Percentiles rank a stretch among this genome's conserved stretches.
Conservation (phyloP, 805 yeast genomes). For the fission yeast (Schizosaccharomyces pombe) region DNA sequence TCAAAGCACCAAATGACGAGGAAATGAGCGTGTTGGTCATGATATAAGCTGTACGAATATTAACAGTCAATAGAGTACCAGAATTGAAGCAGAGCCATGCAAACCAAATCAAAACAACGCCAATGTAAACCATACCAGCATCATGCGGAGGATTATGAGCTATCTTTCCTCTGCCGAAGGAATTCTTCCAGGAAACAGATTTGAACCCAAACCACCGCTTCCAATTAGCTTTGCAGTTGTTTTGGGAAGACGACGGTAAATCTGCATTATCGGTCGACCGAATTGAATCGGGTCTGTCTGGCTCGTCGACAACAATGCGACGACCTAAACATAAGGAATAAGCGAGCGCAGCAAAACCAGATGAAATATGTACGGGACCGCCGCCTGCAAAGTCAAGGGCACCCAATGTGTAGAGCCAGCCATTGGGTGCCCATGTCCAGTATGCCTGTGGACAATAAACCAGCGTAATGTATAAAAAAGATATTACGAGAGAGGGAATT, state of each 20-base stretch:
- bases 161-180: not conserved
- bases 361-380: conserved; percentile 84
- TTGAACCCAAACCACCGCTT: too few relatives aligned
- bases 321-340: conserved; percentile 78
- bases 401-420: conserved; percentile 69
- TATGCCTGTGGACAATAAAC: conserved; percentile 91
- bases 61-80: conserved; percentile 81
- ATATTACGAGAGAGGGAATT: conserved; percentile 83
- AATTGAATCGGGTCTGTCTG: not conserved
- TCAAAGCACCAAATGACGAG: conserved; percentile 71
- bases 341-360: conserved; percentile 83
- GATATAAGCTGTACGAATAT: conserved; percentile 84
- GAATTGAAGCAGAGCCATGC: conserved; percentile 98
- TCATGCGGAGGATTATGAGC: not conserved
- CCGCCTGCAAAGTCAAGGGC: conserved; percentile 93
- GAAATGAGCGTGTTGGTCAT: conserved; percentile 78
- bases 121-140: conserved; percentile 25
- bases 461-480: conserved; percentile 77
- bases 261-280: not conserved
- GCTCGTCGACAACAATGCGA: conserved; percentile 39
- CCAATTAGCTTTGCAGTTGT: too few relatives aligned
- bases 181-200: not conserved
- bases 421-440: conserved; percentile 89
- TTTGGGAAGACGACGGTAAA: not conserved
- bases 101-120: conserved; percentile 83